Percentiles rank a stretch among this genome's conserved stretches.
These are phyloP conservation scores for Plasmodium cynomolgi DNA, from an alignment of 169 alveolate genomes.

Conservation along the genomic window DNA sequence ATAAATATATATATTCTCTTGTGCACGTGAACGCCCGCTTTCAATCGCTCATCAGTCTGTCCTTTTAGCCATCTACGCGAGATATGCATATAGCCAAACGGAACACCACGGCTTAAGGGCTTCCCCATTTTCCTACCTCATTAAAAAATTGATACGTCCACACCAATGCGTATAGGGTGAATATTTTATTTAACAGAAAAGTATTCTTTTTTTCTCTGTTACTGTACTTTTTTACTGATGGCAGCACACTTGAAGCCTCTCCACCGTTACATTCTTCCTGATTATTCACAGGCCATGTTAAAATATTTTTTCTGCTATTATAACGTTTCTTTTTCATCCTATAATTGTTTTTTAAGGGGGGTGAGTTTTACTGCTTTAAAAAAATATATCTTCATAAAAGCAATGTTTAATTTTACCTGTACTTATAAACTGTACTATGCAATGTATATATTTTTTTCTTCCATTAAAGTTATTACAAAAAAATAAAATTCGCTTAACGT, in stretches of 20 bases:
- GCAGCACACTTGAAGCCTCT: constrained; percentile 13
- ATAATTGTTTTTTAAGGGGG: not conserved
- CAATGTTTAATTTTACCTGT: not conserved
- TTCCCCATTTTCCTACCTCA: not conserved
- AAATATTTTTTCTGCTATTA: not conserved
- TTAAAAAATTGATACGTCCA: not conserved
- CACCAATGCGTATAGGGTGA: not conserved
- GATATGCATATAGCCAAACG: not conserved
- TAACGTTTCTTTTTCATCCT: constrained; percentile 4
- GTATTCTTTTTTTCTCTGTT: not conserved
- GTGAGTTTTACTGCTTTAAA: not conserved
- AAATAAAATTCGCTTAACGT: not conserved
- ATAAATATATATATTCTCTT: not conserved
- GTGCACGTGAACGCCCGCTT: not conserved
- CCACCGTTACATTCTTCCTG: not conserved
- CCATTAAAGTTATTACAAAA: not conserved
- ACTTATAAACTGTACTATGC: not conserved
- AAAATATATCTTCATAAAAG: not conserved
- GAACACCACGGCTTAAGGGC: not conserved
- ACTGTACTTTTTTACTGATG: not conserved
- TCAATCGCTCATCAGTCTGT: not conserved
- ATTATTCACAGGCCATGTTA: not conserved
- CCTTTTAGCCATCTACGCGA: not conserved
- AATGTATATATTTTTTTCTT: not conserved
- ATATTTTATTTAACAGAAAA: constrained; percentile 1